These are phyloP conservation scores for Streptanthus diversifolius DNA, from an alignment of 345 rosid genomes.

Conservation along the genomic window DNA sequence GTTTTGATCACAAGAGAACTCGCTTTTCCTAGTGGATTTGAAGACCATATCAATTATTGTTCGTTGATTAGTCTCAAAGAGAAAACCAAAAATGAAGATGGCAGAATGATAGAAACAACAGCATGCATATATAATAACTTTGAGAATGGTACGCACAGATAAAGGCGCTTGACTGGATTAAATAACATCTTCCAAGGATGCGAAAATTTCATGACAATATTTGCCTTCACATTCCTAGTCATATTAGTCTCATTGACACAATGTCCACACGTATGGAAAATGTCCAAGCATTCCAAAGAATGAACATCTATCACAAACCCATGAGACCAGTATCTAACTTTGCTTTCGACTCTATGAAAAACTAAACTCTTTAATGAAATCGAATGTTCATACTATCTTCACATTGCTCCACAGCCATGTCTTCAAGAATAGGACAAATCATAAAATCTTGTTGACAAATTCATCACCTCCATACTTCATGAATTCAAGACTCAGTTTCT, in stretches of 20 bases:
- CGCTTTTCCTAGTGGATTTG: too few relatives aligned
- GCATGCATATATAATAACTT: neutral
- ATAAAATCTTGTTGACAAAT: slow-evolving; percentile 1
- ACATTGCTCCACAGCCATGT: neutral
- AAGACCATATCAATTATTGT: neutral
- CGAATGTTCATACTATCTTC: neutral
- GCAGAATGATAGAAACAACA: neutral
- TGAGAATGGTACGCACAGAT: neutral
- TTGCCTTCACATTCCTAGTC: neutral
- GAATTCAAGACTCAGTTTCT: neutral
- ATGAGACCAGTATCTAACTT: neutral
- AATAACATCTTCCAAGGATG: neutral
- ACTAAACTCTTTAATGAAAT: neutral
- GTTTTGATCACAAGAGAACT: neutral
- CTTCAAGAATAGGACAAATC: slow-evolving; percentile 9
- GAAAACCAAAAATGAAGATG: neutral
- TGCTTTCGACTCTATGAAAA: neutral
- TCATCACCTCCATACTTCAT: neutral
- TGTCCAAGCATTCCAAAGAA: neutral
- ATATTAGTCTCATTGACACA: neutral
- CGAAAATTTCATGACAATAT: neutral
- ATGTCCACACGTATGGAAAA: neutral
- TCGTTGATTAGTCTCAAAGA: neutral
- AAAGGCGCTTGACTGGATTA: neutral
- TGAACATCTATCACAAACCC: slow-evolving; percentile 20